Evolutionary conservation across 192 early-diverging fungal species (phyloP).

Genomic region (Mortierella antarctica): DNA sequence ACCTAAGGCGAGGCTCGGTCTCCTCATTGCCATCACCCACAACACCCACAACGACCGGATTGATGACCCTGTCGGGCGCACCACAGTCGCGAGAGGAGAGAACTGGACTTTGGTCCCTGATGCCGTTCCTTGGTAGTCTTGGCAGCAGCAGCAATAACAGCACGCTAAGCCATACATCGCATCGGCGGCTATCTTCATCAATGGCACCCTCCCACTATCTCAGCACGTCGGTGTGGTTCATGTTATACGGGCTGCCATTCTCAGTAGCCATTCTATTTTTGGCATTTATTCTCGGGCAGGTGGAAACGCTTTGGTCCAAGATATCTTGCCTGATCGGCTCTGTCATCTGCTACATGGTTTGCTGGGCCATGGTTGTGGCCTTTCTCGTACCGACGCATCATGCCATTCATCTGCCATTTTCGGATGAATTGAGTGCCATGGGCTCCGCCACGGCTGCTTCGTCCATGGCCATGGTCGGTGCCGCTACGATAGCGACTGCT

Average conservation of each 20-base stretch:
- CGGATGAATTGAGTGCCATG: not conserved
- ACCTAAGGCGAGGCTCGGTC: constrained; percentile 19
- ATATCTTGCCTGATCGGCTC: constrained; percentile 27
- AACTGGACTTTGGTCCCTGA: not conserved
- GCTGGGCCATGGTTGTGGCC: constrained; percentile 22
- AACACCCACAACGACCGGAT: not conserved
- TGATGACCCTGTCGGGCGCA: too few relatives aligned
- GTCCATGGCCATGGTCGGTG: not conserved
- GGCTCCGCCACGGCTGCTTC: not conserved
- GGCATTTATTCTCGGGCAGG: constrained; percentile 17
- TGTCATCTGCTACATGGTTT: constrained; percentile 30
- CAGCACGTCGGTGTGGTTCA: constrained; percentile 21
- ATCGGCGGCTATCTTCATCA: not conserved
- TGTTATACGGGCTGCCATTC: constrained; percentile 37
- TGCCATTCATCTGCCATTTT: not conserved
- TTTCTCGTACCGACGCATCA: constrained; percentile 2
- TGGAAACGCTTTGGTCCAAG: constrained; percentile 29
- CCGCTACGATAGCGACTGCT: not conserved
- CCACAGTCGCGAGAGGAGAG: not conserved
- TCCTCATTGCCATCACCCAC: constrained; percentile 7
- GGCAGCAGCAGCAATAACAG: not conserved
- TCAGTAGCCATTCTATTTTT: constrained; percentile 19
- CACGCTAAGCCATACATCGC: not conserved
- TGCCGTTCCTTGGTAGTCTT: not conserved
- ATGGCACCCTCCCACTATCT: not conserved